These are phyloP conservation scores for Penicillium simplicissimum DNA, from an alignment of 495 filamentous ascomycete species.

Conservation along the genomic window DNA sequence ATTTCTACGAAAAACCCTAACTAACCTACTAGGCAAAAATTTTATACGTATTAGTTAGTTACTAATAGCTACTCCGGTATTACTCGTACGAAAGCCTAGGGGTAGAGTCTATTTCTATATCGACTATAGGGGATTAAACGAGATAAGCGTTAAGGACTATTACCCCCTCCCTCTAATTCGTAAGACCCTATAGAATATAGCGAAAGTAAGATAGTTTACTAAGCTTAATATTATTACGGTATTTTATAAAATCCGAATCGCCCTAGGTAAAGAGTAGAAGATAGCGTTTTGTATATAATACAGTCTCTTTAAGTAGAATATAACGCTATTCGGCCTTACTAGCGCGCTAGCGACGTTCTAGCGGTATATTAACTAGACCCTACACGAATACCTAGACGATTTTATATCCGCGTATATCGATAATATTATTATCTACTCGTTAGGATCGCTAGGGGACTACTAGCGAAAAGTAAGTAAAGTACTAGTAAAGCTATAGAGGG, in stretches of 20 bases:
- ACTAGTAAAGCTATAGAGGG: too few species aligned
- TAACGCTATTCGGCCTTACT: background rate
- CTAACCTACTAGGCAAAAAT: background rate
- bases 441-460: too few species aligned
- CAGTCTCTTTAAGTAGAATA: background rate
- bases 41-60: background rate
- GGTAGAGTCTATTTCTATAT: background rate
- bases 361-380: background rate
- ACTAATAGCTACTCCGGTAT: background rate
- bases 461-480: too few species aligned
- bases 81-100: background rate
- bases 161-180: background rate
- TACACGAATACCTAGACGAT: background rate
- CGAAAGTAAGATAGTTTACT: background rate
- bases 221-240: background rate
- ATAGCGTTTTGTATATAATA: background rate
- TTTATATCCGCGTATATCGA: background rate
- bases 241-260: background rate
- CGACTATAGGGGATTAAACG: background rate
- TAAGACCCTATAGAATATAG: background rate
- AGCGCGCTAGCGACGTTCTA: background rate
- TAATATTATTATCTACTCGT: constrained; percentile 4
- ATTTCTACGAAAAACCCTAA: background rate
- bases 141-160: background rate
- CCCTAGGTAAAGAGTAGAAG: background rate